A percentile compares a stretch with the other conserved stretches of the same genome.
Conservation (phyloP, 2,329 filamentous ascomycete species). For the Epichloe coenophiala region DNA sequence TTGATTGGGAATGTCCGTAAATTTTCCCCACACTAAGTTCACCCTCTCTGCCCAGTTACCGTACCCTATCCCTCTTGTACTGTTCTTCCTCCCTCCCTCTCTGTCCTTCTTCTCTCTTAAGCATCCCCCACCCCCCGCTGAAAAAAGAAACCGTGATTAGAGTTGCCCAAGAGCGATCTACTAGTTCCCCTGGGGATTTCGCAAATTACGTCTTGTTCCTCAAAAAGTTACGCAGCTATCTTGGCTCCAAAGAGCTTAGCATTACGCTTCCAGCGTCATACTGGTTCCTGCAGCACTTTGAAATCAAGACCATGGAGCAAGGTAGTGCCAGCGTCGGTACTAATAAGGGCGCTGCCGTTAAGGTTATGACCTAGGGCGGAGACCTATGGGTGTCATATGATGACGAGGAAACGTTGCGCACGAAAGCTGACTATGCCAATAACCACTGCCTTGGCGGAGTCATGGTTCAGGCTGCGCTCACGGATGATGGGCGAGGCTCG, state of each 20-base stretch:
- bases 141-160: too few species aligned
- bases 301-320: conserved; percentile 7
- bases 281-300: conserved; percentile 8
- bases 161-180: conserved; percentile 12
- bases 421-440: conserved; percentile 18
- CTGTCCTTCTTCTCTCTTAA: too few species aligned
- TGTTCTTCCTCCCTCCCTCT: too few species aligned
- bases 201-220: conserved; percentile 13
- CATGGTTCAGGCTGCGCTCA: neutral
- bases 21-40: too few species aligned
- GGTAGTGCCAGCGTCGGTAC: too few species aligned
- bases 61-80: too few species aligned
- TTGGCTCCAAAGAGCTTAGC: conserved; percentile 4
- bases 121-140: too few species aligned
- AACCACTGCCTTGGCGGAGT: conserved; percentile 14
- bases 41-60: too few species aligned
- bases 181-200: conserved; percentile 12
- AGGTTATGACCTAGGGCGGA: conserved; percentile 17
- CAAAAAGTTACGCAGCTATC: conserved; percentile 7
- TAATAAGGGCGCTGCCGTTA: conserved; percentile 11
- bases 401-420: conserved; percentile 15
- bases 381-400: conserved; percentile 27
- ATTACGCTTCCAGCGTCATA: conserved; percentile 5
- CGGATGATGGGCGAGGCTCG: neutral
- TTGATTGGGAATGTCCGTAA: too few species aligned